Base-by-base conservation (phyloP, 2,329 filamentous ascomycete genomes). In the Pseudogymnoascus sp. region DNA sequence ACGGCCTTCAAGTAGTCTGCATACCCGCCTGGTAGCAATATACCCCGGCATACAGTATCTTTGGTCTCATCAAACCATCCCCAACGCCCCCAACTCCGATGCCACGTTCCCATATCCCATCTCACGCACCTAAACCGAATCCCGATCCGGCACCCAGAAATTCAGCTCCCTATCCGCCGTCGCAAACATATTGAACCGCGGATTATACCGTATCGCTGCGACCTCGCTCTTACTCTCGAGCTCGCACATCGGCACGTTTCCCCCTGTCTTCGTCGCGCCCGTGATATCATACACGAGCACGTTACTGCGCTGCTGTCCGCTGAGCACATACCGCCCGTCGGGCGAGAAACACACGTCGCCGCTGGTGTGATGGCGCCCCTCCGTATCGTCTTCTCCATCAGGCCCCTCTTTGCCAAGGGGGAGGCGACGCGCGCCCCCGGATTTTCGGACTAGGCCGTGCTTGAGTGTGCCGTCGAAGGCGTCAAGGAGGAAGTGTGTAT, bases 401-500 rank as follows among this genome's bases (percentile, higher is more conserved):
- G 41, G 11, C 2, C 31, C 71, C 19, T 71, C 68, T 68, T 87
- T 84, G 6, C 84, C 85, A 0, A 80, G 77, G 2, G 81, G 83
- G 1, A 82, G 73, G 10, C 84, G 78, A 12, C 78, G 77, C 3
- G 82, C 80, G 6, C 82, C 79, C 64, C 77, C 86, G 74, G 76
- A 81, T 67, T 76, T 84, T 75, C 78, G 86, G 72, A 71, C 84
- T 63, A 93, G 81, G 73, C 89, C 92, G 8, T 90, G 88, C 71
- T 88, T 90, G 22, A 98, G 75, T 6, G 81, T 82, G 40, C 93
- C 95, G 43, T 91, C 87, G 73, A 97, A 98, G 1, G 93, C 90
- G 73, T 99, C 95, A n/a, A 99, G 80, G 2, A 99, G 78, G 71
- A 95, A 96, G 75, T 99, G 95, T 0, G 92, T 91, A 61, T 83